phyloP scores from a whole-genome alignment of 257 asterid genomes.

The Solanum virginianum region DNA sequence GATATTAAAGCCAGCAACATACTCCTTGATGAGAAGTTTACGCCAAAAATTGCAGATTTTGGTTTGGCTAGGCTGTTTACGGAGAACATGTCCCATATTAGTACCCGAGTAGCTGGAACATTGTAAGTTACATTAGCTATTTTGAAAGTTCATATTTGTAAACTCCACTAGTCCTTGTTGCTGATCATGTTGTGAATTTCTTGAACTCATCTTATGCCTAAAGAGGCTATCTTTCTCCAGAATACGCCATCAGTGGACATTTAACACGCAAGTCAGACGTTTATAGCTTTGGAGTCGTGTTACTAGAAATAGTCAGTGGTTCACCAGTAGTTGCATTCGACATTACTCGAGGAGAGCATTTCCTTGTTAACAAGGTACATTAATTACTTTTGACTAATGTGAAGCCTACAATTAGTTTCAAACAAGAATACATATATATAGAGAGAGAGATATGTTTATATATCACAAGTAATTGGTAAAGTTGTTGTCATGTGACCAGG shows the following conservation, averaged over 20 bases:
- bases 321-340: slow-evolving; percentile 44
- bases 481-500: too few relatives aligned
- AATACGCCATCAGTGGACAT: slow-evolving; percentile 71
- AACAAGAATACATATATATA: neutral
- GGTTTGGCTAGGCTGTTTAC: slow-evolving; percentile 60
- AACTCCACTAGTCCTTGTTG: neutral
- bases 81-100: slow-evolving; percentile 48
- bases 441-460: too few relatives aligned
- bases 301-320: slow-evolving; percentile 58
- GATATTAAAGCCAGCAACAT: slow-evolving; percentile 69
- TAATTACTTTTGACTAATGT: neutral
- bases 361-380: slow-evolving; percentile 60
- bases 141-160: neutral
- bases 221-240: slow-evolving; percentile 83
- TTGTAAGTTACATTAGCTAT: slow-evolving; percentile 31
- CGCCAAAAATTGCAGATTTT: slow-evolving; percentile 67
- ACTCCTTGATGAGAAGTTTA: slow-evolving; percentile 48
- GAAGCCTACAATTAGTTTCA: neutral
- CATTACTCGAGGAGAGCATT: slow-evolving; percentile 53
- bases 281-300: slow-evolving; percentile 71
- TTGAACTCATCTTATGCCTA: neutral
- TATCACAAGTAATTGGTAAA: too few relatives aligned
- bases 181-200: slow-evolving; percentile 1
- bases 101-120: slow-evolving; percentile 86
- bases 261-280: slow-evolving; percentile 70